Base-by-base conservation (phyloP, 768 basidiomycete genomes). In the Lactarius pseudohatsudake region DNA sequence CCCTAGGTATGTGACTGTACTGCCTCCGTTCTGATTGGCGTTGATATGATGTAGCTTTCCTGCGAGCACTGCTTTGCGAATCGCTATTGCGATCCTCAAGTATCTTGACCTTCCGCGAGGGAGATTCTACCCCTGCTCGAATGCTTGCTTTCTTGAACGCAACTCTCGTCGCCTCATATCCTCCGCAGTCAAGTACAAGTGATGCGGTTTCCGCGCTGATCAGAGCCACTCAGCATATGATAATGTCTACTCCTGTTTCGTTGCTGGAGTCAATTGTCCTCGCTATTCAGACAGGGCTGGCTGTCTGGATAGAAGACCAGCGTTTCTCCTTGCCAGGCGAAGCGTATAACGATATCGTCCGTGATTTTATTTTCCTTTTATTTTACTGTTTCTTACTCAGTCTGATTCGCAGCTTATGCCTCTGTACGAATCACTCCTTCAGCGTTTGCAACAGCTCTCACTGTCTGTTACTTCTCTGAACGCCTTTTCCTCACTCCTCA, bases 261-360 rank as follows among this genome's bases (percentile, higher is more conserved):
- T 56, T 56, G 20, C 54, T 67, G 3, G 58, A 67, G 22, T 8
- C 62, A 45, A 13, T 34, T 11, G 30, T 60, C 34, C 8, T 60
- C 20, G 34, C 34, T 1, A 26, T 67, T 15, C 66, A 67, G 18
- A 40, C 11, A 16, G 62, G 62, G 8, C 30, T 67, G 58, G 62
- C 55, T 28, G 26, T 67, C 30, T 67, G 66, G 66, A 59, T 67
- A 30, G 66, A 67, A 47, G 66, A 67, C 53, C 40, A 47, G 30
- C n/a, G 28, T 40, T 18, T 32, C n/a, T 38, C 53, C 28, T 28
- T 67, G 34, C 54, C 34, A 15, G 62, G 11, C 10, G 58, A 60
- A 18, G 38, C 45, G 28, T 64, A 64, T 55, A 67, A 67, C 54
- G 53, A 63, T 32, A 30, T 64, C 9, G 66, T 67, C 22, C 15